Evolutionary conservation across 1,284 basidiomycete species (phyloP), one percentile per base, ranked within the genome.

Genomic region (Cutaneotrichosporon curvatum): DNA sequence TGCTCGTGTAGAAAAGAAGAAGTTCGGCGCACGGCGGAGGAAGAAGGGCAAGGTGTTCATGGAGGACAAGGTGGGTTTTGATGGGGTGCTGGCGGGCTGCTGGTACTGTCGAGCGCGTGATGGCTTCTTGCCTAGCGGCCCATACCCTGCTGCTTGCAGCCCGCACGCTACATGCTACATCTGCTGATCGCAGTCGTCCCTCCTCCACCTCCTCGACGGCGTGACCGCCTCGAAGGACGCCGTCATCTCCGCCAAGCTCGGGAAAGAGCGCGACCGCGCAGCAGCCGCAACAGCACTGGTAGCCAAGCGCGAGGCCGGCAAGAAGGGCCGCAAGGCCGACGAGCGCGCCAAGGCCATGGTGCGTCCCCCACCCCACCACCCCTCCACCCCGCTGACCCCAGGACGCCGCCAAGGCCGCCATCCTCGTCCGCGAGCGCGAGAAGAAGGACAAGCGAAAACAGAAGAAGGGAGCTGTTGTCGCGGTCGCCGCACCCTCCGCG

Each of bases 1-100:
- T 7, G 30, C 39, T 5, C 12, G 3, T 5, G n/a, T 22, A 7
- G 16, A 28, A 36, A 51, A 43, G 41, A 43, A 34, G 38, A 37
- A 16, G 30, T 39, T 32, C 31, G 36, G 63, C 5, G 63, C 61
- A 15, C 37, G 44, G 14, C 8, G 32, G 32, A 7, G 32, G 32
- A 34, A 15, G 56, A 70, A 70, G 52, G 67, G 67, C 36, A 70
- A 70, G 51, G 60, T 62, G 32, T 70, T 70, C 51, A 48, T 70
- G 9, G 67, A 70, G 43, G 64, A 64, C 49, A 67, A 67, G 57
- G 67, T 68, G 49, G 39, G 66, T 45, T 16, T 9, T 34, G 32
- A 34, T n/a, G 25, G 25, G 25, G 25, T 28, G 25, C 25, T 12
- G 12, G n/a, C n/a, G n/a, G n/a, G n/a, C n/a, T n/a, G n/a, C n/a